Conservation (phyloP, 2,329 filamentous ascomycete species). For the Epichloe sylvatica region DNA sequence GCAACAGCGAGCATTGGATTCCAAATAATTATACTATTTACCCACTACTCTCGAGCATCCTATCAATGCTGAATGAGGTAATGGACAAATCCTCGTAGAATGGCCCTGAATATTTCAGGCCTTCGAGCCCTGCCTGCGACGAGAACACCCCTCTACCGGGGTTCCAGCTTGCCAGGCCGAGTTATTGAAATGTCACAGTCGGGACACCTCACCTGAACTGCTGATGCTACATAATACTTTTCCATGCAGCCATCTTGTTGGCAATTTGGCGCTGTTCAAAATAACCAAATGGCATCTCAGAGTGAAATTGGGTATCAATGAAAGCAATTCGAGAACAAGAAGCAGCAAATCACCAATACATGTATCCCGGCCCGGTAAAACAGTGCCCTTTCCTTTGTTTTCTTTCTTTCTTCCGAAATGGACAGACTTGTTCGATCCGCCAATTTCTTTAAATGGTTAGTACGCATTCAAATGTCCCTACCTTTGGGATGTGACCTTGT, state of each 20-base stretch:
- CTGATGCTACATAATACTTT: not conserved
- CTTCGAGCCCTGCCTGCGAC: no score
- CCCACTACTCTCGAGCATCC: not conserved
- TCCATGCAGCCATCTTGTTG: not conserved
- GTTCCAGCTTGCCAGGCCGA: not conserved
- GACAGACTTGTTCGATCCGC: not conserved
- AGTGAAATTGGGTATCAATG: not conserved
- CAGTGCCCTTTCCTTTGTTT: not conserved
- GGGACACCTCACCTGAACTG: not conserved
- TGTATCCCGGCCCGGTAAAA: not conserved
- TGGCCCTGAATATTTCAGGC: not conserved
- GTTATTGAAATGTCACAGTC: not conserved
- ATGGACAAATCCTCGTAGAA: not conserved
- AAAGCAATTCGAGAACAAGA: not conserved
- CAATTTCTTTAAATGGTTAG: not conserved
- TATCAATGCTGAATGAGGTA: not conserved
- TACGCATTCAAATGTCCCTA: not conserved
- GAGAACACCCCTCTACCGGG: not conserved
- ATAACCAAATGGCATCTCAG: not conserved
- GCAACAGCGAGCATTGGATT: no score
- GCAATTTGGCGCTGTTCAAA: not conserved
- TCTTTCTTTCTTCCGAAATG: not conserved
- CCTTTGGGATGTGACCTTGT: not conserved
- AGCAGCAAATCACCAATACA: not conserved
- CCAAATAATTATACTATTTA: not conserved